Evolutionary conservation across 148 eudicot species (phyloP).

Genomic region (Spergularia marina): DNA sequence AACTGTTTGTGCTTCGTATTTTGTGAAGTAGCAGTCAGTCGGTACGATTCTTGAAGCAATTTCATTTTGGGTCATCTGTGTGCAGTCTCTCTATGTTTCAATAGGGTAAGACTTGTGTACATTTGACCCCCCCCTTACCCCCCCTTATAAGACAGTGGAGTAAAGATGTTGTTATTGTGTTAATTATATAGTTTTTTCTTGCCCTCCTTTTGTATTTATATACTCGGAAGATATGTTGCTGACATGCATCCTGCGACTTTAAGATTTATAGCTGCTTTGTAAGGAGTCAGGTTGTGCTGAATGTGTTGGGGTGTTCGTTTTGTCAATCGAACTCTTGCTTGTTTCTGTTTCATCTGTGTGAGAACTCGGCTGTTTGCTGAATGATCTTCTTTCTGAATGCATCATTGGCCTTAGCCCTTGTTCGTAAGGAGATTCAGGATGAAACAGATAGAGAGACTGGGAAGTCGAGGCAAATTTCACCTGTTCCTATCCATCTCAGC

Average conservation of each 20-base stretch:
- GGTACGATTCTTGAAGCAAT: too few species aligned
- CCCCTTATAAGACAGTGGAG: too few species aligned
- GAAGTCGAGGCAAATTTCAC: constrained; percentile 82
- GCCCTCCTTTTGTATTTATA: neutral
- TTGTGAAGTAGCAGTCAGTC: too few species aligned
- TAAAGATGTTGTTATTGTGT: too few species aligned
- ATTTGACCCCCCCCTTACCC: too few species aligned
- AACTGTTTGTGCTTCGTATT: too few species aligned
- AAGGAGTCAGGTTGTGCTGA: neutral
- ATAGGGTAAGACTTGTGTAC: too few species aligned
- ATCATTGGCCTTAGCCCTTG: constrained; percentile 49
- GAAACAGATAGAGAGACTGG: constrained; percentile 97
- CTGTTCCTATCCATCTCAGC: constrained; percentile 95
- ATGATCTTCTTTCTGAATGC: neutral
- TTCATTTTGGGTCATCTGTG: too few species aligned
- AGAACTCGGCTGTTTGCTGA: neutral
- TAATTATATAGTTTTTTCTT: neutral
- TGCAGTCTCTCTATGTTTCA: too few species aligned
- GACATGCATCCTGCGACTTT: neutral
- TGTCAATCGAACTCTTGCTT: neutral
- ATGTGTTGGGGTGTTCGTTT: neutral
- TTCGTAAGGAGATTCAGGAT: constrained; percentile 86
- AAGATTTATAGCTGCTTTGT: neutral
- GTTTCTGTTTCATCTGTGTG: neutral
- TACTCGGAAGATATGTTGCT: neutral